Base-by-base conservation (phyloP, 2,329 filamentous ascomycete species). In the Aspergillus chevalieri region DNA sequence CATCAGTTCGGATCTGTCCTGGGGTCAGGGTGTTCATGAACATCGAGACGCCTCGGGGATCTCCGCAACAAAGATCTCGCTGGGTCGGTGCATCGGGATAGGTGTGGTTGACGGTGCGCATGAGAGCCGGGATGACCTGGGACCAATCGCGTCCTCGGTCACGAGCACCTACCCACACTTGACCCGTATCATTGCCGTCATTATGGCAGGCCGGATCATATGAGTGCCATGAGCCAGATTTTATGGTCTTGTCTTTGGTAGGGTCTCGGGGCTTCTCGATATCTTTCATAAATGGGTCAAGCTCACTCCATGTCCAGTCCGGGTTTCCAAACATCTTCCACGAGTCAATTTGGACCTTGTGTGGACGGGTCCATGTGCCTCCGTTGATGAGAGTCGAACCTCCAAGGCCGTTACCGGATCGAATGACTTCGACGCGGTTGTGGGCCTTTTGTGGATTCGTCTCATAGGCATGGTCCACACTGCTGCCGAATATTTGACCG, bases 201-300 rank as follows among this genome's bases (percentile, higher is more conserved):
- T 30, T 30, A 12, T 30, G 26, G 10, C 26, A 30, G 4, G 4
- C 12, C 10, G 26, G 26, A 12, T 30, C 10, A 30, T 30, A 30
- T 12, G 26, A 12, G 4, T 30, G 26, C 26, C 26, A 30, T 4
- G 26, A 4, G 10, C 26, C 26, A 4, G 26, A 51, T 59, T 46
- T 34, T 50, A 22, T 61, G 56, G 2, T 57, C 59, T 30, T 61
- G 49, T 8, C 34, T 44, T 3, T 49, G 43, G 15, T 38, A 1
- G 63, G 63, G 6, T 36, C 10, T 19, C 60, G 59, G 6, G 49
- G 19, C 3, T 8, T 9, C 42, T 65, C 63, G 3, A 50, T 63
- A 63, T 77, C 74, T 34, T 68, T 64, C 57, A 79, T 79, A 51
- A 78, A 79, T 0, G 68, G 69, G 2, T 75, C 49, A 3, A 80